phyloP scores from a whole-genome alignment of 2,329 filamentous ascomycete genomes.

The Podosphaera fusca region DNA sequence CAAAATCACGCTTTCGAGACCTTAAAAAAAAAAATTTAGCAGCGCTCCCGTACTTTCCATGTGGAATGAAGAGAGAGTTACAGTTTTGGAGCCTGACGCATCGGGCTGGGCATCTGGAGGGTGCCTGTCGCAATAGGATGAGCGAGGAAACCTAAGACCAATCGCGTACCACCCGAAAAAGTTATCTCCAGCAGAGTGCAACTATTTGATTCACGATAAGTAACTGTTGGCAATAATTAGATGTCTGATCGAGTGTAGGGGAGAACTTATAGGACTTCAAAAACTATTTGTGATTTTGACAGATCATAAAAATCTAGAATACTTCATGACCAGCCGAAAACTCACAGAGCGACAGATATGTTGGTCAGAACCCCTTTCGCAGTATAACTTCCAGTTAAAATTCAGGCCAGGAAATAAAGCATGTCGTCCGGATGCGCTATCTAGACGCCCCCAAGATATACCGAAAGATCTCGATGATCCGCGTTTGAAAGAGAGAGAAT shows the following conservation, averaged over 20 bases:
- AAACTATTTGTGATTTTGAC: too few species aligned
- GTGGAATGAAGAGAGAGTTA: neutral
- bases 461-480: too few species aligned
- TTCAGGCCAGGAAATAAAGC: neutral
- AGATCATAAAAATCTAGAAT: neutral
- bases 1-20: neutral
- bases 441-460: too few species aligned
- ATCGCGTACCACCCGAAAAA: too few species aligned
- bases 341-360: neutral
- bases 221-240: neutral
- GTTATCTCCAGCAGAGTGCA: too few species aligned
- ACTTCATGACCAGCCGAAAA: neutral
- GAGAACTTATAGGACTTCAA: neutral
- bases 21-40: neutral
- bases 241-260: neutral
- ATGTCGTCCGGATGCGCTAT: too few species aligned
- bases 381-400: neutral
- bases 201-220: neutral
- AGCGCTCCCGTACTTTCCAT: neutral
- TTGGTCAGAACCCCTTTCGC: neutral
- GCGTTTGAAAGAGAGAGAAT: too few species aligned
- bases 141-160: too few species aligned
- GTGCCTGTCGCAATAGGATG: too few species aligned
- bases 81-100: neutral
- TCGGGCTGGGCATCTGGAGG: too few species aligned